phyloP scores from a whole-genome alignment of 202 grass and related monocot species.

The Eragrostis tef region DNA sequence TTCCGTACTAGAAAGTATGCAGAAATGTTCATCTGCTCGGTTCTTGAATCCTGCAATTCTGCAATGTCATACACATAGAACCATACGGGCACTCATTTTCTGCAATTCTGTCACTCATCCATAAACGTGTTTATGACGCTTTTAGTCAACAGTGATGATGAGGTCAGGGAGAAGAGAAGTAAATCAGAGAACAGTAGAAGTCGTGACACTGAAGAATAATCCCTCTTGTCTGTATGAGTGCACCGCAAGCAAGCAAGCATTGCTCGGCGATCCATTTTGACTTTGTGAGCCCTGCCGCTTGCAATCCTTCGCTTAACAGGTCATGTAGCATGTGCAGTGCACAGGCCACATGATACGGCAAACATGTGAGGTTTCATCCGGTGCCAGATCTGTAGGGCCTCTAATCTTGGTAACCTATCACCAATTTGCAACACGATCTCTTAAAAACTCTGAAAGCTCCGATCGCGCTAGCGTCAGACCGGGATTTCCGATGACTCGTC shows the following conservation, averaged over 20 bases:
- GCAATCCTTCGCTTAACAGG: conserved; percentile 44
- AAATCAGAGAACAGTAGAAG: conserved; percentile 31
- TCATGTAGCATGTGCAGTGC: conserved; percentile 58
- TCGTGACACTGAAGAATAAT: conserved; percentile 39
- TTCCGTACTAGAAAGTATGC: not conserved
- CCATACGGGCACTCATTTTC: too few species aligned
- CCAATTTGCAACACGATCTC: conserved; percentile 45
- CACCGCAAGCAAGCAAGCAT: conserved; percentile 44
- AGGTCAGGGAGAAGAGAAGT: conserved; percentile 8
- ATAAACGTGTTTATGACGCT: too few species aligned
- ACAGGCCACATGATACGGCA: conserved; percentile 37
- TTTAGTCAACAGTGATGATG: conserved; percentile 4
- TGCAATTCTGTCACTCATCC: too few species aligned
- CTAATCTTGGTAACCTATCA: conserved; percentile 26
- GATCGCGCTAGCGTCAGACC: not conserved
- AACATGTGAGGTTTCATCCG: conserved; percentile 55
- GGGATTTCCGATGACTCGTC: conserved; percentile 1
- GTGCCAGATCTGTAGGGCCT: conserved; percentile 50
- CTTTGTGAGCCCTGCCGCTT: conserved; percentile 45
- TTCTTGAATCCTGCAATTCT: conserved; percentile 1
- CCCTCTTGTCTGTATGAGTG: conserved; percentile 27
- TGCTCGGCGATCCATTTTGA: conserved; percentile 48
- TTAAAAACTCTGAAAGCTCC: conserved; percentile 3
- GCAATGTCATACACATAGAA: not conserved
- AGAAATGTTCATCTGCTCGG: not conserved